Evolutionary conservation across 1,284 basidiomycete genomes (phyloP).

Genomic region (Pascua sp.): DNA sequence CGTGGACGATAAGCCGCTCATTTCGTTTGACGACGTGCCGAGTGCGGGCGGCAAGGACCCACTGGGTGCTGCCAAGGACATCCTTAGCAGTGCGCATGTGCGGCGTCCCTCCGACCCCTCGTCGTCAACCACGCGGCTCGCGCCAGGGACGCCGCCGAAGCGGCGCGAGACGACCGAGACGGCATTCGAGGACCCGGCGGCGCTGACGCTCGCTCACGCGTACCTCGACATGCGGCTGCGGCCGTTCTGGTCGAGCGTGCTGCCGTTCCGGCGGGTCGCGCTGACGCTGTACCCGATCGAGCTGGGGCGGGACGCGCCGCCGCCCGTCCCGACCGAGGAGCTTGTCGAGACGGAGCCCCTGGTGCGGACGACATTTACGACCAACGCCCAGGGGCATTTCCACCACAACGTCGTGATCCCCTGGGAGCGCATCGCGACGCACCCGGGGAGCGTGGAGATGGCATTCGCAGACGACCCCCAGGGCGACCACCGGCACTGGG

Average conservation of each 20-base stretch:
- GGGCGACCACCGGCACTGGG: conserved; percentile 48
- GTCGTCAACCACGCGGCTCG: background rate
- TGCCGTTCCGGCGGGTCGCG: conserved; percentile 35
- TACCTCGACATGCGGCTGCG: conserved; percentile 70
- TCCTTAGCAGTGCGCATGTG: too few relatives aligned
- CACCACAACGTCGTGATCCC: conserved; percentile 59
- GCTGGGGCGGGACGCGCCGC: conserved; percentile 1
- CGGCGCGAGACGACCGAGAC: conserved; percentile 3
- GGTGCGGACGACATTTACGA: conserved; percentile 55
- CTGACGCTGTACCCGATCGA: conserved; percentile 31
- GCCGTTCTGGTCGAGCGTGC: conserved; percentile 59
- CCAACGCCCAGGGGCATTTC: conserved; percentile 68
- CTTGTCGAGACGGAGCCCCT: conserved; percentile 52
- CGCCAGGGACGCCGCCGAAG: background rate
- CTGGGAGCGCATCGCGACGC: conserved; percentile 65
- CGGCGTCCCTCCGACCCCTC: background rate
- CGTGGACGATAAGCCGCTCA: too few relatives aligned
- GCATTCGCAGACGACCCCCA: conserved; percentile 56
- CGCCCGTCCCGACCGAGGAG: conserved; percentile 26
- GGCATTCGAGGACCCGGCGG: conserved; percentile 38
- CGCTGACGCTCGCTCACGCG: conserved; percentile 58
- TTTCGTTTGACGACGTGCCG: too few relatives aligned
- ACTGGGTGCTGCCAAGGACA: too few relatives aligned
- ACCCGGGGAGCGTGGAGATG: conserved; percentile 59
- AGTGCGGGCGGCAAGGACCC: too few relatives aligned